Percentiles rank a stretch among this genome's conserved stretches.
Conservation (phyloP, 2,329 filamentous ascomycete genomes). For the Aspergillus puulaauensis region DNA sequence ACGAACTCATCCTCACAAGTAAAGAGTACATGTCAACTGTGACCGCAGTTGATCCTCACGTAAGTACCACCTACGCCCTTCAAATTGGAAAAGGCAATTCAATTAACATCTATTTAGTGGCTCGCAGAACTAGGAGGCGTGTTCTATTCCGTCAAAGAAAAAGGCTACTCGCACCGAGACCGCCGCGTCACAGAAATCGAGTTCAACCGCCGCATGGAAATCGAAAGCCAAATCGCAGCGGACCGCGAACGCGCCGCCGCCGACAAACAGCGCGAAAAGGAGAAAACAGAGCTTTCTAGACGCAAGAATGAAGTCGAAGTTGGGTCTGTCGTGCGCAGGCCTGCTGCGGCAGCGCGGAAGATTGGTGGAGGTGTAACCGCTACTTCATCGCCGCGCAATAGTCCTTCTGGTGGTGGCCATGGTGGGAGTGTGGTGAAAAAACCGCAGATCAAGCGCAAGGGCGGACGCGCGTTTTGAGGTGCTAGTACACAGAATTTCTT, state of each 20-base stretch:
- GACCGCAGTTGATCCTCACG: conserved; percentile 87
- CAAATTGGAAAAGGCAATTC: not conserved
- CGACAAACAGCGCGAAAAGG: conserved; percentile 40
- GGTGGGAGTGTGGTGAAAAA: conserved; percentile 41
- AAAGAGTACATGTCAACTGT: conserved; percentile 99
- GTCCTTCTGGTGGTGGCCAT: conserved; percentile 14
- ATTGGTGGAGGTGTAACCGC: conserved; percentile 31
- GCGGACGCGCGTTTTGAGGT: conserved; percentile 35
- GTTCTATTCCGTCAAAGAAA: conserved; percentile 97
- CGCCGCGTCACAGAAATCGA: conserved; percentile 86
- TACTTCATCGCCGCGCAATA: conserved; percentile 27
- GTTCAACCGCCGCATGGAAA: conserved; percentile 90
- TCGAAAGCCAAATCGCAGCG: conserved; percentile 86
- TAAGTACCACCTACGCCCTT: conserved; percentile 28
- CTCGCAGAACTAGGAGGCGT: conserved; percentile 93
- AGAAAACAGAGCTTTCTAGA: conserved; percentile 33
- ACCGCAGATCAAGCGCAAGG: conserved; percentile 33
- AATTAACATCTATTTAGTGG: conserved; percentile 54
- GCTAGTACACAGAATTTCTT: not conserved
- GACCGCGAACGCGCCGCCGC: conserved; percentile 64
- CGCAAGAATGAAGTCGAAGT: conserved; percentile 38
- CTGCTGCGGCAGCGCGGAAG: conserved; percentile 28
- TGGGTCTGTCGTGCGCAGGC: conserved; percentile 35
- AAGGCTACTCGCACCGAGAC: conserved; percentile 85
- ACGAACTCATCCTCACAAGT: conserved; percentile 92